Conservation (phyloP, 1,284 basidiomycete species). For the Ustilago nuda region DNA sequence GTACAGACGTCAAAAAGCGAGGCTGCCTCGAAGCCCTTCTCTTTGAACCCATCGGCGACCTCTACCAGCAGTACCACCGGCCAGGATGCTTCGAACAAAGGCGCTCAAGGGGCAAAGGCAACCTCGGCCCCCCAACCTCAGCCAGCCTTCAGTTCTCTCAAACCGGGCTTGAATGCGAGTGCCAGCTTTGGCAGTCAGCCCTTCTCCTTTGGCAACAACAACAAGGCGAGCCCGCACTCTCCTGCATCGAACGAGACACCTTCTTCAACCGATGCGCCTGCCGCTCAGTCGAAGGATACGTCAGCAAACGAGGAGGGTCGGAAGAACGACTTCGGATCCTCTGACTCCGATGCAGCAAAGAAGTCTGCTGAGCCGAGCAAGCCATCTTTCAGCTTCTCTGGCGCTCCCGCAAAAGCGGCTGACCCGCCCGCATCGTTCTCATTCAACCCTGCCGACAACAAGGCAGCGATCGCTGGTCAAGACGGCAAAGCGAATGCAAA, state of each 20-base stretch:
- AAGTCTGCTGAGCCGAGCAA: slow-evolving; percentile 7
- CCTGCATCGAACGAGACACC: slow-evolving; percentile 2
- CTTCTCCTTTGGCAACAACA: slow-evolving; percentile 38
- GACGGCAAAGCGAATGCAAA: slow-evolving; percentile 16
- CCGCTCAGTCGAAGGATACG: background rate
- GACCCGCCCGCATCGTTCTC: slow-evolving; percentile 17
- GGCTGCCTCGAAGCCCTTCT: slow-evolving; percentile 18
- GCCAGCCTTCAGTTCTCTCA: slow-evolving; percentile 41
- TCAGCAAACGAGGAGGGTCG: background rate
- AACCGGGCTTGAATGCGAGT: slow-evolving; percentile 31
- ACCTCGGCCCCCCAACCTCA: slow-evolving; percentile 24
- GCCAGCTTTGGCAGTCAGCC: slow-evolving; percentile 33
- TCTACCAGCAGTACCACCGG: background rate
- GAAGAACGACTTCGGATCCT: background rate
- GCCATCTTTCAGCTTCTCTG: slow-evolving; percentile 31
- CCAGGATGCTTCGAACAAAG: slow-evolving; percentile 2
- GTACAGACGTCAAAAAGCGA: slow-evolving; percentile 28
- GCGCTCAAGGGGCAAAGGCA: slow-evolving; percentile 12
- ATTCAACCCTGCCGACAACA: slow-evolving; percentile 9
- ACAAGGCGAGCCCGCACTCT: slow-evolving; percentile 12
- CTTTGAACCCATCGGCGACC: slow-evolving; percentile 23
- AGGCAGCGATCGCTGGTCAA: background rate
- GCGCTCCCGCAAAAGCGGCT: slow-evolving; percentile 14
- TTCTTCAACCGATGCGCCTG: slow-evolving; percentile 1
- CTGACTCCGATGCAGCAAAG: background rate